Evolutionary conservation across 139 green algal species (phyloP).

Genomic region (Coelastrella sp.): DNA sequence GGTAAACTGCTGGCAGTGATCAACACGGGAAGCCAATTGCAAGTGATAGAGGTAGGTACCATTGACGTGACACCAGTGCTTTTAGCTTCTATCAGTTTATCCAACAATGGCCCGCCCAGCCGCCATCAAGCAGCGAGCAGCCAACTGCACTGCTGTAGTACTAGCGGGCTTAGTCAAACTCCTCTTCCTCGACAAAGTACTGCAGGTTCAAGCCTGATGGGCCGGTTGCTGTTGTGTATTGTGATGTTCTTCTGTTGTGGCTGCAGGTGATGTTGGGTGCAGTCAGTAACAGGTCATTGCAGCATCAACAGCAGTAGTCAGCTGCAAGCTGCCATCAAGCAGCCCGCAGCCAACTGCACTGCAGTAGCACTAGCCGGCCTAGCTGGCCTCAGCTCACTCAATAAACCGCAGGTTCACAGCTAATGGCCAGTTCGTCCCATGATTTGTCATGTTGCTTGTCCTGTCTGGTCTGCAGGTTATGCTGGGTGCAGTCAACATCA

Average conservation of each 20-base stretch:
- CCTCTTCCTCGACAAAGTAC: background rate
- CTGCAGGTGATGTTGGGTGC: slow-evolving; percentile 22
- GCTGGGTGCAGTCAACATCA: background rate
- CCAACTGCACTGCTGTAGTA: slow-evolving; percentile 45
- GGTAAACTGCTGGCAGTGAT: slow-evolving; percentile 67
- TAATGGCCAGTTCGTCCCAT: too few species aligned
- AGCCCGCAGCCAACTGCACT: slow-evolving; percentile 39
- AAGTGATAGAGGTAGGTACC: slow-evolving; percentile 63
- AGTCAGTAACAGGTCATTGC: background rate
- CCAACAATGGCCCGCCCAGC: background rate
- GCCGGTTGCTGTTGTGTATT: too few species aligned
- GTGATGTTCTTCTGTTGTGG: too few species aligned
- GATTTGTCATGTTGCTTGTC: too few species aligned
- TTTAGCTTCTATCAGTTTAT: too few species aligned
- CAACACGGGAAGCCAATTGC: slow-evolving; percentile 59
- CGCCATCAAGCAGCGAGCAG: slow-evolving; percentile 17
- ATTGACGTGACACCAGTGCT: too few species aligned
- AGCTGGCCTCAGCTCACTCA: slow-evolving; percentile 47
- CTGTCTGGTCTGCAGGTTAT: slow-evolving; percentile 6
- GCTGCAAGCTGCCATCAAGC: background rate
- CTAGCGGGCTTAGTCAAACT: slow-evolving; percentile 63
- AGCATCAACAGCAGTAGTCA: background rate
- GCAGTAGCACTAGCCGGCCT: slow-evolving; percentile 59
- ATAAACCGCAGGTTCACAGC: too few species aligned
- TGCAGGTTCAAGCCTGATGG: too few species aligned